phyloP scores from a whole-genome alignment of 2,329 filamentous ascomycete species.

The Huntiella moniliformis region DNA sequence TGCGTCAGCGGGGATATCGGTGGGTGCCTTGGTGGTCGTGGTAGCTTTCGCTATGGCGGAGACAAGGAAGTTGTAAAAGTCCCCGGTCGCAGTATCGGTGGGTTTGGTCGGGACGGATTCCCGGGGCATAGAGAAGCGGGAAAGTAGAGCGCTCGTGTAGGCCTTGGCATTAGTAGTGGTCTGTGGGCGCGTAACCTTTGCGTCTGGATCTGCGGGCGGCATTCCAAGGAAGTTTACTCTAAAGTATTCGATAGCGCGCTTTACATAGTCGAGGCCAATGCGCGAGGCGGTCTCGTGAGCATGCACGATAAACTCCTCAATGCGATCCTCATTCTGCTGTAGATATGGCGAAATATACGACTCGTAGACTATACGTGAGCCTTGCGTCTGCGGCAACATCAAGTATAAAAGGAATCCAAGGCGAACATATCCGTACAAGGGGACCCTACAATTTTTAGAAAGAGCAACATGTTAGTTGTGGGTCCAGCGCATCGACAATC shows the following conservation, averaged over 20 bases:
- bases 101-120: constrained; percentile 18
- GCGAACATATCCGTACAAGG: constrained; percentile 85
- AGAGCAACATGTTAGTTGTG: neutral
- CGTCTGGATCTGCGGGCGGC: constrained; percentile 32
- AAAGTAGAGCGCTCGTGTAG: constrained; percentile 69
- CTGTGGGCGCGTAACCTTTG: constrained; percentile 22
- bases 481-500: neutral
- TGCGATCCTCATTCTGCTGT: constrained; percentile 64
- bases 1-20: constrained; percentile 10
- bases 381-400: constrained; percentile 92
- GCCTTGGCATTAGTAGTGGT: constrained; percentile 27
- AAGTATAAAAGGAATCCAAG: constrained; percentile 80
- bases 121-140: constrained; percentile 70
- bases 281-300: constrained; percentile 61
- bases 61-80: constrained; percentile 64
- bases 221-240: constrained; percentile 65
- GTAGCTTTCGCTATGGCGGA: constrained; percentile 34
- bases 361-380: constrained; percentile 71
- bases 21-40: constrained; percentile 17
- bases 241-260: constrained; percentile 49
- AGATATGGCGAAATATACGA: constrained; percentile 77
- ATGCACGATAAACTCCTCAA: constrained; percentile 75
- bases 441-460: constrained; percentile 37
- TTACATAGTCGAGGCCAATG: constrained; percentile 59
- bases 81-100: constrained; percentile 29